Conservation (phyloP, 805 yeast species). For the Clavispora vitiphila region DNA sequence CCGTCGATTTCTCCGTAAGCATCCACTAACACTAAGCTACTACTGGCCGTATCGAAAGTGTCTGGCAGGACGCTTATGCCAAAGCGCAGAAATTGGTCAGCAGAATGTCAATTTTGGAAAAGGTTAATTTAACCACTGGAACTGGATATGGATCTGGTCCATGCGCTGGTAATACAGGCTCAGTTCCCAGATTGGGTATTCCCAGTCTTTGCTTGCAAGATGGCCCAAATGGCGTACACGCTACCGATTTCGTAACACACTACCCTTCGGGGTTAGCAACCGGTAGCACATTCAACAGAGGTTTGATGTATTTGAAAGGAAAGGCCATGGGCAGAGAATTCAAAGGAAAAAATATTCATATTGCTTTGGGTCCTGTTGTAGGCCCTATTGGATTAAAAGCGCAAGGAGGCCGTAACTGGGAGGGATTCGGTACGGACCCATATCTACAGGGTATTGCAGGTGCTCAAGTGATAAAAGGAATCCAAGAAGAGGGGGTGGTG, state of each 20-base stretch:
- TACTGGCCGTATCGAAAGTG: slow-evolving; percentile 45
- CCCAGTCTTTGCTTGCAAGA: slow-evolving; percentile 57
- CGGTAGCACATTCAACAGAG: slow-evolving; percentile 54
- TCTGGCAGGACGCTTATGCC: slow-evolving; percentile 55
- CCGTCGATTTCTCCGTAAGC: too few species aligned
- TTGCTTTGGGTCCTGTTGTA: slow-evolving; percentile 51
- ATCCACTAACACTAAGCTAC: slow-evolving; percentile 18
- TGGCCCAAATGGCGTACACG: slow-evolving; percentile 58
- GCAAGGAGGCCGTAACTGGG: slow-evolving; percentile 63
- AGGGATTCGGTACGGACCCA: slow-evolving; percentile 59
- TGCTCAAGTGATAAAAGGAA: slow-evolving; percentile 47
- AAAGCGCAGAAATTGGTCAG: slow-evolving; percentile 52
- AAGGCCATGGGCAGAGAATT: slow-evolving; percentile 54
- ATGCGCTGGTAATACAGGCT: slow-evolving; percentile 58
- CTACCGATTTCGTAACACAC: slow-evolving; percentile 50
- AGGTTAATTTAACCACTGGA: slow-evolving; percentile 60
- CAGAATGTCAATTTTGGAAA: slow-evolving; percentile 53
- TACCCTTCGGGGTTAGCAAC: slow-evolving; percentile 58
- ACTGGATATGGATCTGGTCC: slow-evolving; percentile 62
- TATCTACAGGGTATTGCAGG: slow-evolving; percentile 54
- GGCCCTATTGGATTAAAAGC: slow-evolving; percentile 63
- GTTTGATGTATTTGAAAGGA: slow-evolving; percentile 48
- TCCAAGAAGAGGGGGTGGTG: slow-evolving; percentile 54
- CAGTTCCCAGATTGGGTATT: slow-evolving; percentile 50
- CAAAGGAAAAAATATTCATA: slow-evolving; percentile 49